These are phyloP conservation scores for Cladosporium cucumerinum DNA, from an alignment of 2,329 filamentous ascomycete species.

Conservation along the genomic window DNA sequence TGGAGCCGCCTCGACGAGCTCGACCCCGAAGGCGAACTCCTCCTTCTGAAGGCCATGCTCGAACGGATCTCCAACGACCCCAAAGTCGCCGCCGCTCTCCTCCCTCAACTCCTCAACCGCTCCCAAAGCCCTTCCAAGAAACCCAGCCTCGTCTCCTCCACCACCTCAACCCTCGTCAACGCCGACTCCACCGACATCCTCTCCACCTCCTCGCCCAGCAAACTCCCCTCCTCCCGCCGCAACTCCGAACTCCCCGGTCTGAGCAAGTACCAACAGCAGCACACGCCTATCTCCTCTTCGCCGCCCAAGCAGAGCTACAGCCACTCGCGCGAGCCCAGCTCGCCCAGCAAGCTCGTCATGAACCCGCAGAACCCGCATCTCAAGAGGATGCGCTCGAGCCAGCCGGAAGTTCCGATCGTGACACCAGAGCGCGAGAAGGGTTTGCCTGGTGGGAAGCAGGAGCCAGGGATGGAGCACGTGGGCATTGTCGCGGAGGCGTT, in stretches of 20 bases:
- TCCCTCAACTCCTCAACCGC: constrained; percentile 30
- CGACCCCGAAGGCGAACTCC: constrained; percentile 86
- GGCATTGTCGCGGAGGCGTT: constrained; percentile 86
- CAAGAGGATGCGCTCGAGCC: constrained; percentile 63
- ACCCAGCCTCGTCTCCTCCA: constrained; percentile 11
- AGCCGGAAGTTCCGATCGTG: constrained; percentile 23
- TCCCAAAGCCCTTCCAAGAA: constrained; percentile 25
- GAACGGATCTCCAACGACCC: constrained; percentile 68
- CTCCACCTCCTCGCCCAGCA: constrained; percentile 7
- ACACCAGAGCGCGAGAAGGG: constrained; percentile 51
- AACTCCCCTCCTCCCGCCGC: constrained; percentile 4
- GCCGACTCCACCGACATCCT: constrained; percentile 2
- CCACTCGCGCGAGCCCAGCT: constrained; percentile 18
- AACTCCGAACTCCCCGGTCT: constrained; percentile 22
- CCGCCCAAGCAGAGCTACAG: constrained; percentile 14
- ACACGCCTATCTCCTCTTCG: constrained; percentile 18
- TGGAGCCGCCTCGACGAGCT: constrained; percentile 79
- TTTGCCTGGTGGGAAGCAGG: constrained; percentile 53
- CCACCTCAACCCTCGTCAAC: constrained; percentile 16
- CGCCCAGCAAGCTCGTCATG: constrained; percentile 64
- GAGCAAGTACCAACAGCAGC: neutral
- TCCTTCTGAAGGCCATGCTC: constrained; percentile 74
- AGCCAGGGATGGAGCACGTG: constrained; percentile 85
- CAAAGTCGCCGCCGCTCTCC: constrained; percentile 55
- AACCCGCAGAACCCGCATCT: constrained; percentile 82